phyloP scores from a whole-genome alignment of 768 basidiomycete species.

The Lepiota subincarnata region DNA sequence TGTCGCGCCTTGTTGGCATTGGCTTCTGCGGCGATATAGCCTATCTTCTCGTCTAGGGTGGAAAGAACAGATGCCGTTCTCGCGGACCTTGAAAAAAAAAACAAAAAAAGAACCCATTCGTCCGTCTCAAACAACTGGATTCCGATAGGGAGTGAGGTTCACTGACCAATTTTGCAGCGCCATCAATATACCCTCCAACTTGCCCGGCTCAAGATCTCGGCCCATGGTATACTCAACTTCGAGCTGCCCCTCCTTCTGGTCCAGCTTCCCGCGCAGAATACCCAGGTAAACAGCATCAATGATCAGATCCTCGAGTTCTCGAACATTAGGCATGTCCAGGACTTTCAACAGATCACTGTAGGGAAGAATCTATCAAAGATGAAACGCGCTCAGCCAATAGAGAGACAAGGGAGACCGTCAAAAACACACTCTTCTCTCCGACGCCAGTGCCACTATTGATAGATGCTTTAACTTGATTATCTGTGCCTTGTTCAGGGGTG shows the following conservation, averaged over 20 bases:
- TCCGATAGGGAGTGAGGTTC: slow-evolving; percentile 1
- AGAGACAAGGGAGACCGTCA: neutral
- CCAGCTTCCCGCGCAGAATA: slow-evolving; percentile 85
- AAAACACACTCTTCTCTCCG: slow-evolving; percentile 64
- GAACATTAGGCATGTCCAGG: slow-evolving; percentile 73
- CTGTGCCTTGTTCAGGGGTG: slow-evolving; percentile 68
- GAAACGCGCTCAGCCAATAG: neutral
- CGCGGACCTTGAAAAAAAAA: slow-evolving; percentile 46
- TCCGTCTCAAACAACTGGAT: neutral
- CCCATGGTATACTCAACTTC: slow-evolving; percentile 94
- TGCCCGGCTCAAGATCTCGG: slow-evolving; percentile 79
- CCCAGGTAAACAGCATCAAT: slow-evolving; percentile 96
- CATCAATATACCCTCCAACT: slow-evolving; percentile 53
- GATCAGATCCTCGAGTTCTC: slow-evolving; percentile 93
- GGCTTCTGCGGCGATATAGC: slow-evolving; percentile 43
- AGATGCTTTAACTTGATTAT: slow-evolving; percentile 89
- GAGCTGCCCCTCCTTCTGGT: slow-evolving; percentile 86
- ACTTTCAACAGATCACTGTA: slow-evolving; percentile 68
- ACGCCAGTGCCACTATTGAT: slow-evolving; percentile 81
- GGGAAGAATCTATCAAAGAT: slow-evolving; percentile 61
- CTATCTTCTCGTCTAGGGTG: slow-evolving; percentile 70
- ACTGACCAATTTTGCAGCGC: slow-evolving; percentile 67
- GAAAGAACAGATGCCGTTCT: slow-evolving; percentile 68
- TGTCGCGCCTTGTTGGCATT: slow-evolving; percentile 36
- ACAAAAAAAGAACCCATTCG: neutral